Evolutionary conservation across 768 basidiomycete genomes (phyloP).

Genomic region (Tricholoma bakamatsutake): DNA sequence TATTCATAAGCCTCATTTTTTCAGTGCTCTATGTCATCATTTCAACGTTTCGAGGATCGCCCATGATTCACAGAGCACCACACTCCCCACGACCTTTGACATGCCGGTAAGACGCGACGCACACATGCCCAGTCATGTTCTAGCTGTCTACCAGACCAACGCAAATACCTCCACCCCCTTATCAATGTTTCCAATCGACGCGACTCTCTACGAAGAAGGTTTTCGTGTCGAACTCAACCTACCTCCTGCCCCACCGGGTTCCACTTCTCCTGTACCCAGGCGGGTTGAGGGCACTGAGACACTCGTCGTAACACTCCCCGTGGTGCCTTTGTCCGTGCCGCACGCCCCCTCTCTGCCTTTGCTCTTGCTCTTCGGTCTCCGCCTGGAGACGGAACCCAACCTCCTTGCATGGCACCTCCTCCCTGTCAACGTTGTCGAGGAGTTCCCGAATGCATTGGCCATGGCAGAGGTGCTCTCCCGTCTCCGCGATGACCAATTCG

Average conservation of each 20-base stretch:
- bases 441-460: constrained; percentile 55
- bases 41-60: constrained; percentile 31
- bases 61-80: constrained; percentile 7
- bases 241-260: constrained; percentile 26
- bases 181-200: constrained; percentile 48
- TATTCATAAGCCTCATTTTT: background rate
- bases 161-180: constrained; percentile 23
- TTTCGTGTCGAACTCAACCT: constrained; percentile 33
- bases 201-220: constrained; percentile 35
- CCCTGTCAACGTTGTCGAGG: constrained; percentile 46
- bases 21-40: constrained; percentile 40
- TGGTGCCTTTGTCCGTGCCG: constrained; percentile 44
- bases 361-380: constrained; percentile 52
- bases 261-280: constrained; percentile 26
- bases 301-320: constrained; percentile 43
- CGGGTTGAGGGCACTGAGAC: constrained; percentile 13
- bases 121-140: constrained; percentile 50
- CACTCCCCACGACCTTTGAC: constrained; percentile 39
- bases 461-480: constrained; percentile 50
- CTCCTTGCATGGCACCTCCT: constrained; percentile 46
- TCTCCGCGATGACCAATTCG: constrained; percentile 30
- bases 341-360: constrained; percentile 51
- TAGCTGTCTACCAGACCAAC: constrained; percentile 37
- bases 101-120: constrained; percentile 41
- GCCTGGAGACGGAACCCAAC: constrained; percentile 43